A percentile compares a stretch with the other conserved stretches of the same genome.
These are phyloP conservation scores for Ceratocystis alfenasii DNA, from an alignment of 2,329 filamentous ascomycete genomes.

Conservation along the genomic window DNA sequence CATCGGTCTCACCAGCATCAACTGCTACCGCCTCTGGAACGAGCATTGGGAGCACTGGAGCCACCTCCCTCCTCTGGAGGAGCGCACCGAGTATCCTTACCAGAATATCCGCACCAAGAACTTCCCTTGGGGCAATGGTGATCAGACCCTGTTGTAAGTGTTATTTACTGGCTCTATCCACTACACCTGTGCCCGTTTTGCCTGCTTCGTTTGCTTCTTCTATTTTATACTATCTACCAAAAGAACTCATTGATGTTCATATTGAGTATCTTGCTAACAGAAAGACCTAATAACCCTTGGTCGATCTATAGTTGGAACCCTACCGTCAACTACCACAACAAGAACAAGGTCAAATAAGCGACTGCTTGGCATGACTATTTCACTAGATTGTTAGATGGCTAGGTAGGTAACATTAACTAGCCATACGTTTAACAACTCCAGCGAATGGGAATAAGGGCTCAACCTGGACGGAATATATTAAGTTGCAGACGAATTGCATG, in stretches of 20 bases:
- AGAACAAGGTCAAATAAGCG: slow-evolving; percentile 50
- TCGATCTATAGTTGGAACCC: slow-evolving; percentile 68
- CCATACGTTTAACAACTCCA: neutral
- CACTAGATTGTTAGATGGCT: neutral
- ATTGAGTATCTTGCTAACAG: too few species aligned
- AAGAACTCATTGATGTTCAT: too few species aligned
- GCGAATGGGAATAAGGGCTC: too few species aligned
- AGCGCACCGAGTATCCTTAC: slow-evolving; percentile 87
- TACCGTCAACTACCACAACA: slow-evolving; percentile 93
- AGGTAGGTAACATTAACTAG: neutral
- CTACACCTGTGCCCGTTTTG: too few species aligned
- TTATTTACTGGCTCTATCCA: neutral
- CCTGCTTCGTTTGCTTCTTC: too few species aligned
- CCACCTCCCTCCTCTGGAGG: slow-evolving; percentile 77
- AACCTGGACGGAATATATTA: too few species aligned
- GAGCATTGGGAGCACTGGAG: slow-evolving; percentile 95
- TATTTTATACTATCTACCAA: too few species aligned
- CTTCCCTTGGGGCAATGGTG: slow-evolving; percentile 87
- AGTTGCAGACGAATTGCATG: too few species aligned
- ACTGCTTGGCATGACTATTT: neutral
- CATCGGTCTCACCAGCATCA: slow-evolving; percentile 59
- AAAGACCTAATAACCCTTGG: too few species aligned
- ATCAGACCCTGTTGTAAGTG: slow-evolving; percentile 70
- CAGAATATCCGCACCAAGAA: slow-evolving; percentile 97
- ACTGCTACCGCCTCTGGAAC: slow-evolving; percentile 83